Conservation (phyloP, 805 yeast genomes). For the Metschnikowia colocasiae region DNA sequence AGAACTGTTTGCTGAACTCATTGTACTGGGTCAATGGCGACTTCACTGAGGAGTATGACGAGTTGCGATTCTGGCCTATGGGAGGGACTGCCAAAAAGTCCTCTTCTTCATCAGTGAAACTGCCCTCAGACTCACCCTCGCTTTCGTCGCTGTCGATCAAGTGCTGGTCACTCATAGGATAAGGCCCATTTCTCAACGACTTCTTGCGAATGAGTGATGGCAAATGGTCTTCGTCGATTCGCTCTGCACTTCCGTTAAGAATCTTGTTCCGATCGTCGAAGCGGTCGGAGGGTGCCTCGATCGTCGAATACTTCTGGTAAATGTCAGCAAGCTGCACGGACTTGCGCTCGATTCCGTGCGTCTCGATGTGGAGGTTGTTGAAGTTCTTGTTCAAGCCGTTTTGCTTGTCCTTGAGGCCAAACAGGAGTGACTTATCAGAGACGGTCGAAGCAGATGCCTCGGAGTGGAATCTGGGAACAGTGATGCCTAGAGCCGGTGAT, state of each 20-base stretch:
- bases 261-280: constrained; percentile 35
- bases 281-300: constrained; percentile 39
- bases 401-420: background rate
- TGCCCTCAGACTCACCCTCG: constrained; percentile 24
- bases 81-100: constrained; percentile 25
- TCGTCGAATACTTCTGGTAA: constrained; percentile 39
- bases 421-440: constrained; percentile 2
- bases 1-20: constrained; percentile 39
- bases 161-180: constrained; percentile 37
- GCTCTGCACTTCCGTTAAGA: constrained; percentile 36
- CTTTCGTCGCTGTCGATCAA: constrained; percentile 30
- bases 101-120: constrained; percentile 22
- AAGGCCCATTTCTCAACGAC: constrained; percentile 26
- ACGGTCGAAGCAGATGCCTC: background rate
- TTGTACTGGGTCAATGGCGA: constrained; percentile 43
- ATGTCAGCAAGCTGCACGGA: constrained; percentile 42
- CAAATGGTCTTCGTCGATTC: constrained; percentile 32
- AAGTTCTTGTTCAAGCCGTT: constrained; percentile 16
- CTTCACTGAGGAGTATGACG: constrained; percentile 37
- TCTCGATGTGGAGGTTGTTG: constrained; percentile 27
- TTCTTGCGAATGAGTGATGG: constrained; percentile 31
- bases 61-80: constrained; percentile 25
- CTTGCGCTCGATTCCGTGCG: constrained; percentile 19
- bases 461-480: constrained; percentile 1
- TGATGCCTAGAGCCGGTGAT: too few species aligned